Conservation (phyloP, 2,329 filamentous ascomycete species). For the Ophiostoma sp. region DNA sequence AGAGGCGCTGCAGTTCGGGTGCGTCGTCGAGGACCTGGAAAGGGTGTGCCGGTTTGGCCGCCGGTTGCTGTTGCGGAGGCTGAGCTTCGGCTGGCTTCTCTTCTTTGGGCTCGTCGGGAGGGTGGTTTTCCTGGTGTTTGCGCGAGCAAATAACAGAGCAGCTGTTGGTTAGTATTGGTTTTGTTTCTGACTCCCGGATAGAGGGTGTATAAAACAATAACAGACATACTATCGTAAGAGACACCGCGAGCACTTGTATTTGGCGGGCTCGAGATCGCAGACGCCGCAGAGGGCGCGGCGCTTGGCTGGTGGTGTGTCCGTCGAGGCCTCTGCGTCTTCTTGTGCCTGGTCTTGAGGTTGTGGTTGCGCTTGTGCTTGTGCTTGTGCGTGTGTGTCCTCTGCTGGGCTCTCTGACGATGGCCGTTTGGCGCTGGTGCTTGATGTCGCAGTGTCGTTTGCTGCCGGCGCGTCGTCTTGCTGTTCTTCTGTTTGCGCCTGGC, state of each 20-base stretch:
- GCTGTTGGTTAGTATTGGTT: conserved; percentile 34
- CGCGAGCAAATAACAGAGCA: conserved; percentile 54
- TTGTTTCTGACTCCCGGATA: too few species aligned
- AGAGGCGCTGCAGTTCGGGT: conserved; percentile 46
- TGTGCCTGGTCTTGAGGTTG: background rate
- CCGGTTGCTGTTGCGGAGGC: conserved; percentile 21
- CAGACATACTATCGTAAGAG: conserved; percentile 51
- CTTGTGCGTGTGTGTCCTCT: too few species aligned
- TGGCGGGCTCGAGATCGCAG: conserved; percentile 47
- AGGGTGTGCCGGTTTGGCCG: conserved; percentile 36
- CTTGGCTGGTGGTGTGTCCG: conserved; percentile 26
- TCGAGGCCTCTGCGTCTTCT: background rate
- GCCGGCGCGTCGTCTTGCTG: background rate
- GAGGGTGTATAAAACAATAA: background rate
- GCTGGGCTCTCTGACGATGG: background rate
- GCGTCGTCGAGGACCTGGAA: conserved; percentile 50
- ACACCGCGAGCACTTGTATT: conserved; percentile 61
- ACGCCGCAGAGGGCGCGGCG: conserved; percentile 45
- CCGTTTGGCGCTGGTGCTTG: background rate
- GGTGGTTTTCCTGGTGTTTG: conserved; percentile 33
- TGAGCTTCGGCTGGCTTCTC: background rate
- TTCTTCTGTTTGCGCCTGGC: background rate
- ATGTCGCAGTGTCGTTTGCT: background rate
- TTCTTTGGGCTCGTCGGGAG: conserved; percentile 26
- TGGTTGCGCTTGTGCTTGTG: too few species aligned